Base-by-base conservation (phyloP, 2,329 filamentous ascomycete species). In the Clonostachys solani region DNA sequence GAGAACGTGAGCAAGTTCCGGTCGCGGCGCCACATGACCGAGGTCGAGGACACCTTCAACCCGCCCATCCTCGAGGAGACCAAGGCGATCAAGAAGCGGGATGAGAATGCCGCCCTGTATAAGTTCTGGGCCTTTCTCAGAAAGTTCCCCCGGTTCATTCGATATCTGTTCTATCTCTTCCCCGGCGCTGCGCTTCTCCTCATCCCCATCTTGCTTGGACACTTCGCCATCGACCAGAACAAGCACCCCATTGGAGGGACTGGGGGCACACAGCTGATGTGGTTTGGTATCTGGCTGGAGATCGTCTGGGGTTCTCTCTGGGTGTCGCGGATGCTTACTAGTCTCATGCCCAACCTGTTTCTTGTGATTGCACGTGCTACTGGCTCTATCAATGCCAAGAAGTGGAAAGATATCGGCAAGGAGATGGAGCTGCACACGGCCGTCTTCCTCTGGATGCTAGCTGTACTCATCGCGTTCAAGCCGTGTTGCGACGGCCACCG, bases 211-310 rank as follows among this genome's bases (percentile, higher is more conserved):
- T 58, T 78, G 7, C 59, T 75, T 37, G 74, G 71, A 19, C 57
- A 60, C 13, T 65, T 67, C 33, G 69, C 60, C n/a, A 62, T 69
- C 23, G 55, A 66, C n/a, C 49, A 65, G 3, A 53, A 62, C 5
- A 59, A 61, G n/a, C 60, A 66, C 12, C 61, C 86, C 2, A 81
- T 79, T 12, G 78, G 77, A 7, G 77, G 77, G 2, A 78, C 86
- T 4, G 90, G 90, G 1, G 89, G 86, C 17, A 90, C 96, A 0
- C 61, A 82, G 52, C 71, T 96, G 41, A 72, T 90, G 50, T 97
- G 92, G 92, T 96, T 97, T 60, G 88, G 88, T 33, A 90, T 96
- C 52, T 97, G 92, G 92, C 77, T 96, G 16, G 89, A 96, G 65
- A 89, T 96, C 40, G 78, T 96, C 23, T 97, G 92, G 92, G 75